Percentiles rank a stretch among this genome's conserved stretches.
These are phyloP conservation scores for Phellopilus nigrolimitatus DNA, from an alignment of 1,284 basidiomycete species.

Conservation along the genomic window DNA sequence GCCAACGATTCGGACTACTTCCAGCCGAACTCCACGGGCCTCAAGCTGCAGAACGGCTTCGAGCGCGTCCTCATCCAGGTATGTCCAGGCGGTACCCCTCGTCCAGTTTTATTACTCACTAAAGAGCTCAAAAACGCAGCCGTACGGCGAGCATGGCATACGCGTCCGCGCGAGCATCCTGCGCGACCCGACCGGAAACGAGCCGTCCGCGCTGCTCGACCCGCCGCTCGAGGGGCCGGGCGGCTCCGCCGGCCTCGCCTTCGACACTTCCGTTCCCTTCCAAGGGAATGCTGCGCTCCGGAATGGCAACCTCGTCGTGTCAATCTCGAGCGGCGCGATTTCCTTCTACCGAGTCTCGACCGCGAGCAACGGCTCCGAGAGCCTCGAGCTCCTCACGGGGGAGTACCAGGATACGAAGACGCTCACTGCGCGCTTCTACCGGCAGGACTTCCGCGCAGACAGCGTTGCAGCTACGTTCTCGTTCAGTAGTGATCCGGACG, in stretches of 20 bases:
- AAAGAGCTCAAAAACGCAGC: constrained; percentile 25
- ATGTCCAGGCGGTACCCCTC: constrained; percentile 5
- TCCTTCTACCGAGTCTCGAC: constrained; percentile 32
- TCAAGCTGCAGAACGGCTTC: constrained; percentile 38
- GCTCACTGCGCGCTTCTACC: constrained; percentile 33
- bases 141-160: constrained; percentile 36
- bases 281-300: constrained; percentile 32
- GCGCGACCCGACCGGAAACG: constrained; percentile 36
- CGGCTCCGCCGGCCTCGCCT: constrained; percentile 30
- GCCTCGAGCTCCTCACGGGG: constrained; percentile 27
- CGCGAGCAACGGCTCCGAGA: constrained; percentile 31
- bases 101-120: constrained; percentile 3
- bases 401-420: constrained; percentile 38
- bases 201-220: constrained; percentile 35
- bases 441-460: constrained; percentile 33
- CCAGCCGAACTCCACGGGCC: constrained; percentile 31
- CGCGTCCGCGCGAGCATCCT: constrained; percentile 37
- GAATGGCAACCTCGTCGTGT: constrained; percentile 34
- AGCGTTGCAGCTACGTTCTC: constrained; percentile 36
- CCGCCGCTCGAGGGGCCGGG: constrained; percentile 38
- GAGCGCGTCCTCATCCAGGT: constrained; percentile 38
- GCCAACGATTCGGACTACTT: constrained; percentile 13
- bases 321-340: constrained; percentile 30
- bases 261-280: constrained; percentile 32
- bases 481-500: constrained; percentile 33